Base-by-base conservation (phyloP, 2,329 filamentous ascomycete species). In the Raffaelea arxii region DNA sequence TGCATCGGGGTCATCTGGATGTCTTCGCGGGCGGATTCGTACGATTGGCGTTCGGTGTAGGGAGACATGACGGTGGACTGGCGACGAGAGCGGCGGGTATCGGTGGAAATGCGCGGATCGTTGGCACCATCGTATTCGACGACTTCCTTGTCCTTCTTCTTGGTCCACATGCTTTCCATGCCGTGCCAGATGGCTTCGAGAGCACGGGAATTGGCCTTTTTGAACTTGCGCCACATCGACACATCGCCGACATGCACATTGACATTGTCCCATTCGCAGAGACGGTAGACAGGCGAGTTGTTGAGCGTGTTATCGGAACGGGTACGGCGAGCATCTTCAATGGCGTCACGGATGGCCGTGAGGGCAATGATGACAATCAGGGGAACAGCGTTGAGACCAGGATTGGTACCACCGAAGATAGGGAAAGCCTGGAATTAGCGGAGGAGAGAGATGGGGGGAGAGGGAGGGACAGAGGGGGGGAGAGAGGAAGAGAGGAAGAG, bases 1-100 rank as follows among this genome's bases (percentile, higher is more conserved):
- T 85, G 82, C 18, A 98, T 90, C 1, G 91, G 90, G 0, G 90
- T 97, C 90, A 98, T 94, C 59, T 91, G 89, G 46, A 98, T 94
- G 23, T 85, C 86, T 49, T 86, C 80, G 32, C 70, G 69, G 19
- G 72, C 71, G 1, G 78, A 80, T 19, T 66, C 58, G 50, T 71
- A 74, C 0, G 75, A 79, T 3, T 69, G 64, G 23, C 71, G 63
- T 41, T 57, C 59, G 30, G 64, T 65, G 47, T 70, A 68, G 32
- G 73, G 70, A 4, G 77, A 76, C 35, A 74, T 65, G 43, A 76
- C 14, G 16, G 7, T 67, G 2, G 81, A 69, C 44, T 67, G 68
- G 41, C 78, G 73, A 39, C 72, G 72, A 21, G 73, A 71, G 3
- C 62, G 67, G 47, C 75, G 72, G 0, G 80, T 82, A 50, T 85